A percentile compares a stretch with the other conserved stretches of the same genome.
Evolutionary conservation across 1,284 basidiomycete species (phyloP).

Genomic region (Pyrrhoderma lamaoense): DNA sequence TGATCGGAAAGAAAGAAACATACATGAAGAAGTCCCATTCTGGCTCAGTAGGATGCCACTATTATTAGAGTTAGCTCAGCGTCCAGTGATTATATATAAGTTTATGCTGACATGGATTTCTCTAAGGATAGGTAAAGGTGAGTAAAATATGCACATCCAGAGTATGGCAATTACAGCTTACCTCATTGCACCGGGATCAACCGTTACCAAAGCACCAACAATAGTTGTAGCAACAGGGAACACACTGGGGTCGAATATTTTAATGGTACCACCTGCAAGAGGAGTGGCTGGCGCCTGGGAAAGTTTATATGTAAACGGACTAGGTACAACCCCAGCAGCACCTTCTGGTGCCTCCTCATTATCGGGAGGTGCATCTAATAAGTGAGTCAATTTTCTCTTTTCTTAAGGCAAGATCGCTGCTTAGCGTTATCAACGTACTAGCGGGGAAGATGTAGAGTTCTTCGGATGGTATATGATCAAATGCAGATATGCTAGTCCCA

Average conservation of each 20-base stretch:
- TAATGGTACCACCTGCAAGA: conserved; percentile 47
- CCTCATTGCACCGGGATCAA: conserved; percentile 54
- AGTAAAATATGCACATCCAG: background rate
- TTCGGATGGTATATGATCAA: conserved; percentile 39
- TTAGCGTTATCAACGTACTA: conserved; percentile 26
- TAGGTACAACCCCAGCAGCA: conserved; percentile 36
- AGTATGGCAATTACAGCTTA: conserved; percentile 22
- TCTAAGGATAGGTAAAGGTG: conserved; percentile 21
- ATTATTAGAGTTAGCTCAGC: conserved; percentile 3
- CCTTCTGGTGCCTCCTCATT: conserved; percentile 34
- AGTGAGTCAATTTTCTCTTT: conserved; percentile 29
- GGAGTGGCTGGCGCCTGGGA: conserved; percentile 38
- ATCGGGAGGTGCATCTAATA: conserved; percentile 31
- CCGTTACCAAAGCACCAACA: conserved; percentile 48
- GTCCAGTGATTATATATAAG: background rate
- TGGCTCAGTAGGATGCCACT: conserved; percentile 46
- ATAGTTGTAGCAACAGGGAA: conserved; percentile 52
- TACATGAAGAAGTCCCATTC: conserved; percentile 32
- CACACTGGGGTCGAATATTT: conserved; percentile 49
- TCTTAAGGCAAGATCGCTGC: conserved; percentile 33
- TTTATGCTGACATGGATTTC: conserved; percentile 45
- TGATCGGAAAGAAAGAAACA: conserved; percentile 21
- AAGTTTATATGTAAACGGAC: conserved; percentile 46
- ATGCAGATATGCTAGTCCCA: conserved; percentile 32
- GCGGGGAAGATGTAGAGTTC: conserved; percentile 53